Percentiles rank a stretch among this genome's conserved stretches.
phyloP scores from a whole-genome alignment of 805 yeast genomes.

The Yarrowia sp. region DNA sequence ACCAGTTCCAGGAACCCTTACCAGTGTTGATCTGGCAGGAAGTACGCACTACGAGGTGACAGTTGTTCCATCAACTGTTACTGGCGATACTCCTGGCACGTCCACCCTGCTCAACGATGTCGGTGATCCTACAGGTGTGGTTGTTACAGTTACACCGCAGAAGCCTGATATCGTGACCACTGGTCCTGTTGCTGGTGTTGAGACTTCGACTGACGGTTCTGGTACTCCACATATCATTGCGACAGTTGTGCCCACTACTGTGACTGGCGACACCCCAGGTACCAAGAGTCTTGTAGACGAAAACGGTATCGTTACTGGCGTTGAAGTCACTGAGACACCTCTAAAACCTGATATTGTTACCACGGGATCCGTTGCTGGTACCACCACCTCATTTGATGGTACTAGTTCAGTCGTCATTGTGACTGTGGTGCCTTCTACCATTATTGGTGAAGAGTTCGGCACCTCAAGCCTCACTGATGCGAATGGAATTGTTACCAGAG shows the following conservation, averaged over 20 bases:
- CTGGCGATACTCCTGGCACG: background rate
- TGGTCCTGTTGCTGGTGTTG: background rate
- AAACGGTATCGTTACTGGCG: background rate
- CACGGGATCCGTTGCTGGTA: background rate
- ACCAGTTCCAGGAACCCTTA: background rate
- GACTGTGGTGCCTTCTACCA: background rate
- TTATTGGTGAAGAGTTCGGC: too few relatives aligned
- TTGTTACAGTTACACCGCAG: too few relatives aligned
- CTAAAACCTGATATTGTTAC: background rate
- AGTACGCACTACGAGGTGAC: background rate
- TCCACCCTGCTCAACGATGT: background rate
- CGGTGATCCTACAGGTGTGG: background rate
- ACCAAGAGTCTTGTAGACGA: background rate
- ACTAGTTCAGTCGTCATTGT: background rate
- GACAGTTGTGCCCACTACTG: too few relatives aligned
- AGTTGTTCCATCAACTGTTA: background rate
- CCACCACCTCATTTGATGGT: background rate
- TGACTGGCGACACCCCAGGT: background rate
- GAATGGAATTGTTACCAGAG: too few relatives aligned
- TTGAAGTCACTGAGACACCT: background rate
- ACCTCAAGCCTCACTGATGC: too few relatives aligned
- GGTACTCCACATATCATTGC: too few relatives aligned
- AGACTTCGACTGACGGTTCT: background rate
- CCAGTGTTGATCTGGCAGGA: background rate
- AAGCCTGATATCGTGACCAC: background rate